These are phyloP conservation scores for Diaporthe australafricana DNA, from an alignment of 2,329 filamentous ascomycete genomes.

Conservation along the genomic window DNA sequence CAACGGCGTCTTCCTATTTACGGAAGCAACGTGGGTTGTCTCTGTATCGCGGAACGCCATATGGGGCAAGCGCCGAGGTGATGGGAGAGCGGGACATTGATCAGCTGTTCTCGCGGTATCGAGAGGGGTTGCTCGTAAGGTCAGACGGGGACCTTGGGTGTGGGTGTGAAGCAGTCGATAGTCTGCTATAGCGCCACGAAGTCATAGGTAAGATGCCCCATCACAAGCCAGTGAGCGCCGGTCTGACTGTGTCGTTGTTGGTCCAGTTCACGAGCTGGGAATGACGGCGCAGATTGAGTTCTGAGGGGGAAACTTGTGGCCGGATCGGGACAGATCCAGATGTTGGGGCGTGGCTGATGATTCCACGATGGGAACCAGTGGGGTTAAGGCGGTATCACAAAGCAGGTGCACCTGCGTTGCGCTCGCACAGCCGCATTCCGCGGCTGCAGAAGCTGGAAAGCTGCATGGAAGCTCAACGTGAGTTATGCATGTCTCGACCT, in stretches of 20 bases:
- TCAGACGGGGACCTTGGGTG: neutral
- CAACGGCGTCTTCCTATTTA: neutral
- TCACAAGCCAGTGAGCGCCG: neutral
- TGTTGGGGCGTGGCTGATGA: slow-evolving; percentile 19
- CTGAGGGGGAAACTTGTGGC: slow-evolving; percentile 6
- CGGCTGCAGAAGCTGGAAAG: slow-evolving; percentile 17
- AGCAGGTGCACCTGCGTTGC: neutral
- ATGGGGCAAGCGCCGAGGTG: neutral
- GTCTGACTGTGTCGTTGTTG: slow-evolving; percentile 2
- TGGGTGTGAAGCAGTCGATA: slow-evolving; percentile 26
- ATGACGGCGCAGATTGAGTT: neutral
- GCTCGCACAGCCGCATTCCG: neutral
- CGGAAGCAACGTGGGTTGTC: neutral
- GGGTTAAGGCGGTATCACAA: slow-evolving; percentile 5
- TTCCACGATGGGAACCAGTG: slow-evolving; percentile 13
- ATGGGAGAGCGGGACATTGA: slow-evolving; percentile 5
- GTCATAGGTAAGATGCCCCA: neutral
- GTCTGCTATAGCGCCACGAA: slow-evolving; percentile 14
- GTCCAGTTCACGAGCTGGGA: neutral
- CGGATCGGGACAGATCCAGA: slow-evolving; percentile 4
- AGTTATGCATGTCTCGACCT: neutral
- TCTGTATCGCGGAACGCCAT: neutral
- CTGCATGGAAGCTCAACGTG: neutral
- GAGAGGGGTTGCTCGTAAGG: neutral
- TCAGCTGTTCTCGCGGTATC: neutral